A percentile compares a stretch with the other conserved stretches of the same genome.
These are phyloP conservation scores for Ceratobasidium papillatum DNA, from an alignment of 1,284 basidiomycete species.

Conservation along the genomic window DNA sequence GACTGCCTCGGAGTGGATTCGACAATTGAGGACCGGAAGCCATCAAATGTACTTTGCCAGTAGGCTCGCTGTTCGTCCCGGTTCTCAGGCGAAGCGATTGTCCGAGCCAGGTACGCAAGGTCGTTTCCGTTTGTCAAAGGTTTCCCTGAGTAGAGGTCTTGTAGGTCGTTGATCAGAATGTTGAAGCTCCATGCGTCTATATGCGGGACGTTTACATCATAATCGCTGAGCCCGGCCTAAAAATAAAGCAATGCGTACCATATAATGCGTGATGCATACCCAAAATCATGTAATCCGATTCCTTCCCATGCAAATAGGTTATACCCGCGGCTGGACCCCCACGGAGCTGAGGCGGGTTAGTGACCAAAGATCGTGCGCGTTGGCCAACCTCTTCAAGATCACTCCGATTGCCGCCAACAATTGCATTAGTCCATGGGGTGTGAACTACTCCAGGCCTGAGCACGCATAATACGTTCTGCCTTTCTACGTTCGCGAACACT, in stretches of 20 bases:
- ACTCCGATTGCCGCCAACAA: conserved; percentile 43
- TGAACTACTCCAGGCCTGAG: conserved; percentile 50
- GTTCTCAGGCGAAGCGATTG: conserved; percentile 47
- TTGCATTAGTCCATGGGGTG: conserved; percentile 47
- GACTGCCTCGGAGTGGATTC: background rate
- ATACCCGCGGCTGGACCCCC: conserved; percentile 53
- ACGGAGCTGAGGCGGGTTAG: conserved; percentile 52
- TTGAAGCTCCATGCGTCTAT: conserved; percentile 58
- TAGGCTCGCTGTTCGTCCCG: conserved; percentile 54
- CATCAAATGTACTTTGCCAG: conserved; percentile 50
- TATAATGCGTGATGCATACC: conserved; percentile 63
- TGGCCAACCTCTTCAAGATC: conserved; percentile 47
- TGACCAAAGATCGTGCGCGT: conserved; percentile 53
- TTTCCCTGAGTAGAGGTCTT: conserved; percentile 52
- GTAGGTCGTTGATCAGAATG: conserved; percentile 57
- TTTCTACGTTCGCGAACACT: conserved; percentile 52
- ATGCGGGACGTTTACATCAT: background rate
- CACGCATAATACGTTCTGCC: conserved; percentile 54
- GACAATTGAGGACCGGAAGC: conserved; percentile 17
- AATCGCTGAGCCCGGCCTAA: background rate
- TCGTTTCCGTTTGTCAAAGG: conserved; percentile 50
- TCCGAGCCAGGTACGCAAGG: conserved; percentile 52
- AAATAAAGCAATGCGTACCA: conserved; percentile 44
- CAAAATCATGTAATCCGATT: conserved; percentile 54
- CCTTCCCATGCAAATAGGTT: conserved; percentile 50